These are phyloP conservation scores for Chenopodium berlandieri DNA, from an alignment of 148 eudicot genomes.

Conservation along the genomic window DNA sequence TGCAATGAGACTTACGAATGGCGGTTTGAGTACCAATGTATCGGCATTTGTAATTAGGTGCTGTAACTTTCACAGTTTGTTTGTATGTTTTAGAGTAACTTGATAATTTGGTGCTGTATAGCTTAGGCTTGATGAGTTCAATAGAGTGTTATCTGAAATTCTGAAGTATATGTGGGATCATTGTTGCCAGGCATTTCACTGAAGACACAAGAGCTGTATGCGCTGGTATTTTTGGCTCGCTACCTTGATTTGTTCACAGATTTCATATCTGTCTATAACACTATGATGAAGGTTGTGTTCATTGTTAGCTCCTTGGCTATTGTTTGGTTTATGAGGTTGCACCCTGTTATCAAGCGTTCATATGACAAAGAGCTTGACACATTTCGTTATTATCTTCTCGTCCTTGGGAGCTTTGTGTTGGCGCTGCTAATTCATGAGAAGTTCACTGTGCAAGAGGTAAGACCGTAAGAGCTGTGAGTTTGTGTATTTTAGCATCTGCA, in stretches of 20 bases:
- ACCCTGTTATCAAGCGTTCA: conserved; percentile 60
- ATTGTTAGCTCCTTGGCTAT: conserved; percentile 69
- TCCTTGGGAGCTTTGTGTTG: conserved; percentile 53
- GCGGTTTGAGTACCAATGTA: background rate
- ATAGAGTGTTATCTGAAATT: background rate
- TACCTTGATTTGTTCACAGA: conserved; percentile 82
- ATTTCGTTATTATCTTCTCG: conserved; percentile 67
- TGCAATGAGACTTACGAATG: background rate
- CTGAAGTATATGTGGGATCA: background rate
- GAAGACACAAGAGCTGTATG: conserved; percentile 94
- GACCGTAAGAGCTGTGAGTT: conserved; percentile 23
- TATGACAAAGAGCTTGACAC: conserved; percentile 80
- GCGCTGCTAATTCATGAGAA: conserved; percentile 78
- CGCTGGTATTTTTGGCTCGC: conserved; percentile 72
- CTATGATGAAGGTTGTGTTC: conserved; percentile 77
- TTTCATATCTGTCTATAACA: conserved; percentile 72
- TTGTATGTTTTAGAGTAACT: background rate
- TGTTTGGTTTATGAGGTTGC: conserved; percentile 79
- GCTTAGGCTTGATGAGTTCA: background rate
- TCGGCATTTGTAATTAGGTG: background rate
- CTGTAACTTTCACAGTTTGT: background rate
- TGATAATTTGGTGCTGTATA: no score
- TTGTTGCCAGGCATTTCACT: conserved; percentile 66
- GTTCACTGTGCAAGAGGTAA: conserved; percentile 81
- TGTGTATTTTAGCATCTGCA: background rate